These are phyloP conservation scores for Oryza brachyantha DNA, from an alignment of 176 grass and related monocot genomes.

Conservation along the genomic window DNA sequence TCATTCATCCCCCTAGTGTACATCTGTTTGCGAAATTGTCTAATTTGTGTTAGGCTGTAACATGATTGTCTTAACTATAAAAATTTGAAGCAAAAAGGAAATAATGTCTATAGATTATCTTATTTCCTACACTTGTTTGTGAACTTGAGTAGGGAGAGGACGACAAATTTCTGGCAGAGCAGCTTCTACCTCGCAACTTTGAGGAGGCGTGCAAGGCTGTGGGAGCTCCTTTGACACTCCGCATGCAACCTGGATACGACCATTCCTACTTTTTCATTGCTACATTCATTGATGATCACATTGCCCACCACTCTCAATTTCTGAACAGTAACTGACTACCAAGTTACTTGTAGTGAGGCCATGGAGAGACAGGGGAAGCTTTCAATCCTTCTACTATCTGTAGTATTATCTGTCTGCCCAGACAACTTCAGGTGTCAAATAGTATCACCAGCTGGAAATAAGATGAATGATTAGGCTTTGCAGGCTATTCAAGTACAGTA, in stretches of 20 bases:
- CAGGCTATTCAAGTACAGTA: background rate
- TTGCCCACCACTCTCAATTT: constrained; percentile 72
- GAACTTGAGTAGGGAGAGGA: constrained; percentile 60
- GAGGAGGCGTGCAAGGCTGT: constrained; percentile 73
- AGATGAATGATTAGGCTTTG: constrained; percentile 13
- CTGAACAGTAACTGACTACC: constrained; percentile 41
- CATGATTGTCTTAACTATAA: background rate
- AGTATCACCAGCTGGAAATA: constrained; percentile 19
- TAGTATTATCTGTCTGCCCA: background rate
- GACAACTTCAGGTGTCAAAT: background rate
- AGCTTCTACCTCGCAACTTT: constrained; percentile 72
- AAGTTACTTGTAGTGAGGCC: background rate
- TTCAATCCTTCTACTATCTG: background rate
- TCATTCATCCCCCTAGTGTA: constrained; percentile 1
- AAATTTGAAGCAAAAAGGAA: background rate
- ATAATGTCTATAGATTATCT: background rate
- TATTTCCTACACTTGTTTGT: background rate
- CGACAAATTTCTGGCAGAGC: constrained; percentile 75
- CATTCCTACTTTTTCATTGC: constrained; percentile 93
- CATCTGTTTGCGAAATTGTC: background rate
- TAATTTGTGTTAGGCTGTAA: background rate
- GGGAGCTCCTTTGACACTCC: constrained; percentile 51
- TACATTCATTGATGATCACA: constrained; percentile 85
- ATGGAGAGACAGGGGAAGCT: background rate
- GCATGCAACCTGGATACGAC: constrained; percentile 87